Evolutionary conservation across 2,329 filamentous ascomycete genomes (phyloP), one percentile per base, ranked within the genome.

Genomic region (Tolypocladium inflatum): DNA sequence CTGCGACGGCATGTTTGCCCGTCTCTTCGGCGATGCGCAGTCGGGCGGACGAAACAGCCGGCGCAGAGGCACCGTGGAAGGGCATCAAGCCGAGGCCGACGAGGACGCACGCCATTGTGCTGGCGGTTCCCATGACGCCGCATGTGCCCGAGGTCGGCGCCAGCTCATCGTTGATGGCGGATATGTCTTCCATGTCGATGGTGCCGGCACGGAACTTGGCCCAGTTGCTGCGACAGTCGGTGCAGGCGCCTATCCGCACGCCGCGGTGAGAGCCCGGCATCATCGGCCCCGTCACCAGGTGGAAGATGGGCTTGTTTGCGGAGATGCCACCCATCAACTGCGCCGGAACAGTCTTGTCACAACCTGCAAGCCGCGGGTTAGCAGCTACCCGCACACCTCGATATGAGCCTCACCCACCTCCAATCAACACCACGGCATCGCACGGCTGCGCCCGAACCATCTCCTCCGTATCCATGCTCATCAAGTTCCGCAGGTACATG

Each of bases 111-210:
- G 90, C 89, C 89, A 96, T 93, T 2, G 90, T 95, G 67, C 91
- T 93, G 8, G 91, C 91, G 0, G 91, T 96, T 62, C 90, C 94
- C 91, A 96, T 96, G 21, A 92, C 91, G 53, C 90, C 90, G 63
- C 91, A 96, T 1, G 90, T 91, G 37, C 91, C 91, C 2, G 85
- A 83, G 77, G 87, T 90, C 0, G 88, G 87, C 0, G 87, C 87
- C 9, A 91, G 74, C 64, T 90, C 87, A 52, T 89, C 86, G 61
- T 90, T 91, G 35, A 91, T 78, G 2, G 77, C 81, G 1, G 80
- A 76, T 30, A 90, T 89, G 59, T 90, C 87, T 66, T 90, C 87
- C 2, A 90, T 81, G 61, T 89, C 86, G 9, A 90, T 80, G 7
- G 78, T 75, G 0, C 85, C 85, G 0, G 85, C 86, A 21, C 87